phyloP scores from a whole-genome alignment of 1,139 yeast species.

The Geotrichum carabidarum region DNA sequence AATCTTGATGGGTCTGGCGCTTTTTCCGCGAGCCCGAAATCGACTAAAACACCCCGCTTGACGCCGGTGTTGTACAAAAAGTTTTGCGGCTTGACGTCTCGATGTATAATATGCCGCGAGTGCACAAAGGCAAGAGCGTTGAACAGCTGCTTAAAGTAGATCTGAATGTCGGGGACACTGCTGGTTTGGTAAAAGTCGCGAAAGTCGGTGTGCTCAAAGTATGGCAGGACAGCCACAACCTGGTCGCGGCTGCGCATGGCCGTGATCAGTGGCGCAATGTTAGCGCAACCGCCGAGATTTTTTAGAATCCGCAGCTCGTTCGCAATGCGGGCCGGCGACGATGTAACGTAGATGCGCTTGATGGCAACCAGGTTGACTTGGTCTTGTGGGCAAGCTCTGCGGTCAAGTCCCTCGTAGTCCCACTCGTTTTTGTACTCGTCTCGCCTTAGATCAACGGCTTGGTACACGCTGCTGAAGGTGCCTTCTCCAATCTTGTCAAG shows the following conservation, averaged over 20 bases:
- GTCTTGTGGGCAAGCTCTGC: background rate
- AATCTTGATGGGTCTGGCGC: background rate
- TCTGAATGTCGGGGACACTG: constrained; percentile 71
- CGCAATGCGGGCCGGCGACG: constrained; percentile 84
- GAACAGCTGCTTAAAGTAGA: constrained; percentile 73
- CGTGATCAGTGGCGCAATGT: constrained; percentile 84
- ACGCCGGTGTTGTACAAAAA: constrained; percentile 72
- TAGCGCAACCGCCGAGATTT: constrained; percentile 58
- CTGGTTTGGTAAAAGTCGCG: constrained; percentile 74
- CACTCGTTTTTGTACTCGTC: constrained; percentile 30
- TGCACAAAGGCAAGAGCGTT: constrained; percentile 75
- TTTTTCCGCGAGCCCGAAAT: constrained; percentile 81
- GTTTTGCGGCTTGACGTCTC: constrained; percentile 80
- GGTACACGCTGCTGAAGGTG: constrained; percentile 85
- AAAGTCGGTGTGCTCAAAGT: constrained; percentile 88
- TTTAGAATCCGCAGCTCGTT: constrained; percentile 79
- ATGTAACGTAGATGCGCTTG: constrained; percentile 89
- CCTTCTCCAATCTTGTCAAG: constrained; percentile 93
- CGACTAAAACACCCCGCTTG: constrained; percentile 80
- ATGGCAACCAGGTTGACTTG: constrained; percentile 62
- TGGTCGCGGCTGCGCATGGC: constrained; percentile 86
- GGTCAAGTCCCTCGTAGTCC: constrained; percentile 25
- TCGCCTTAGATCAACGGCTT: constrained; percentile 62
- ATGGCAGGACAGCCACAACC: constrained; percentile 87
- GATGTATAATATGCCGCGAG: constrained; percentile 68